Evolutionary conservation across 2,329 filamentous ascomycete species (phyloP).

Genomic region (Hymenoscyphus albidus): DNA sequence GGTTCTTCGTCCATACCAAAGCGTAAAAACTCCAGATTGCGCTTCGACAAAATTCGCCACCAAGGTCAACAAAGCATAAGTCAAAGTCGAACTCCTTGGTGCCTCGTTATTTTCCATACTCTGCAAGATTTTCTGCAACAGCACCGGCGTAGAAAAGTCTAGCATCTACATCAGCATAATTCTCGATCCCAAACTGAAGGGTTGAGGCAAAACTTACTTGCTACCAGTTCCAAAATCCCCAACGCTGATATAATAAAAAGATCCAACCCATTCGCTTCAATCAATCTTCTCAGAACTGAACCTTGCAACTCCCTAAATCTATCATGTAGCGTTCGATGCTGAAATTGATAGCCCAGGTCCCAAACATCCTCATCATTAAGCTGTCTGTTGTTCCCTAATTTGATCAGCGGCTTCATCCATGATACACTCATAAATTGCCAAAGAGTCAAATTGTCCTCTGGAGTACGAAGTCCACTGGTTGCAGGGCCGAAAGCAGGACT

Average conservation of each 20-base stretch:
- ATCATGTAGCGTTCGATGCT: slow-evolving; percentile 70
- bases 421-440: slow-evolving; percentile 84
- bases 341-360: slow-evolving; percentile 74
- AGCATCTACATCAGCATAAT: slow-evolving; percentile 27
- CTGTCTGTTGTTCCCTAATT: slow-evolving; percentile 58
- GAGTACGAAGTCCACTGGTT: slow-evolving; percentile 58
- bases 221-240: slow-evolving; percentile 58
- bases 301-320: slow-evolving; percentile 71
- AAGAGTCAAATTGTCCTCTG: slow-evolving; percentile 74
- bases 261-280: slow-evolving; percentile 77
- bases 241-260: slow-evolving; percentile 55
- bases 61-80: slow-evolving; percentile 62
- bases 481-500: slow-evolving; percentile 54
- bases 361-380: slow-evolving; percentile 79
- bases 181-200: background rate
- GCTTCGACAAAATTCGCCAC: slow-evolving; percentile 56
- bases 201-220: slow-evolving; percentile 39
- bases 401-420: slow-evolving; percentile 76
- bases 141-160: slow-evolving; percentile 58
- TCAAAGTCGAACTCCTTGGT: slow-evolving; percentile 54
- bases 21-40: slow-evolving; percentile 63
- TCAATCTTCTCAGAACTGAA: slow-evolving; percentile 64
- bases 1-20: slow-evolving; percentile 79
- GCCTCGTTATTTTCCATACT: slow-evolving; percentile 55
- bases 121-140: slow-evolving; percentile 68